These are phyloP conservation scores for Delonix regia DNA, from an alignment of 306 rosid species.

Conservation along the genomic window DNA sequence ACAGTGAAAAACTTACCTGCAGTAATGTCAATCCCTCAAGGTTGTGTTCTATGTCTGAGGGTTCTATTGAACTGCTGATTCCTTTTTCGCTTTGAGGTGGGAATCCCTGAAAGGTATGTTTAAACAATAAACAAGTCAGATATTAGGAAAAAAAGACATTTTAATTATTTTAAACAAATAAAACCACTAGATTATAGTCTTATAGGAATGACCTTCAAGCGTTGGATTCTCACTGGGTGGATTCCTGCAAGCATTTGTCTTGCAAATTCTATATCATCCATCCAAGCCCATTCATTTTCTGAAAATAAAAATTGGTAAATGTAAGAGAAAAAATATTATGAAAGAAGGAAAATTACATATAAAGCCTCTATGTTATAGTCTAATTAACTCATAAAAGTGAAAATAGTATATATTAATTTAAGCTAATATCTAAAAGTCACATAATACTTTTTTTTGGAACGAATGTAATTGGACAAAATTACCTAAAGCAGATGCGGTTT, in stretches of 20 bases:
- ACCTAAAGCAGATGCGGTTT: no score
- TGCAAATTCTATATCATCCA: conserved; percentile 73
- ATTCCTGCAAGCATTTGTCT: conserved; percentile 82
- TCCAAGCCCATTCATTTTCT: conserved; percentile 70
- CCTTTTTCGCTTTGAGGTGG: conserved; percentile 61
- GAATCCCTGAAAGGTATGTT: conserved; percentile 44
- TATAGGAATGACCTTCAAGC: conserved; percentile 48
- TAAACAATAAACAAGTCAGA: background rate
- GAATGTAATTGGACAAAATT: no score
- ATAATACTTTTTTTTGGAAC: no score
- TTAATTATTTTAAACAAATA: background rate
- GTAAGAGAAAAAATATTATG: no score
- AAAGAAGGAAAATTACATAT: no score
- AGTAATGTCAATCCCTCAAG: conserved; percentile 64
- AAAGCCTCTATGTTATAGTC: no score
- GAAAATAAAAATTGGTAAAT: background rate
- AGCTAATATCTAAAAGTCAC: background rate
- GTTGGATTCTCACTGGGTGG: conserved; percentile 63
- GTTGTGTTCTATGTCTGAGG: conserved; percentile 52
- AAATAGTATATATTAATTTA: background rate
- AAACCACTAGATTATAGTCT: background rate
- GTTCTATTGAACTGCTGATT: conserved; percentile 48
- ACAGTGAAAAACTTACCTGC: conserved; percentile 52
- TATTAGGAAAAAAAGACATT: no score
- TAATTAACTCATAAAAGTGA: background rate